These are phyloP conservation scores for Sporothrix humicola DNA, from an alignment of 2,329 filamentous ascomycete genomes.

Conservation along the genomic window DNA sequence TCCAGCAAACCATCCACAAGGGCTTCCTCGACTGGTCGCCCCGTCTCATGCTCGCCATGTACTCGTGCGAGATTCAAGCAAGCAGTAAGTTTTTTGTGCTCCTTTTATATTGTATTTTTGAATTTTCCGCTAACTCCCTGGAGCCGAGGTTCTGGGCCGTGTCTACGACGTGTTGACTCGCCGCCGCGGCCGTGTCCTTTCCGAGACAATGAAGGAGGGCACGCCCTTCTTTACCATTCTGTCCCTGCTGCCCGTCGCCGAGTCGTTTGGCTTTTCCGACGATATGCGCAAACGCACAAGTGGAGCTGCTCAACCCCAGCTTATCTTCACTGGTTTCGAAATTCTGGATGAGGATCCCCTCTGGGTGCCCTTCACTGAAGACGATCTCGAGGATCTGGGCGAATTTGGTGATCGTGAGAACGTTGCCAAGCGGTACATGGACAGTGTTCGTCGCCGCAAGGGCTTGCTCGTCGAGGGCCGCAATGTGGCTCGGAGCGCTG, in stretches of 20 bases:
- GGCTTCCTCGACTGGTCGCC: slow-evolving; percentile 96
- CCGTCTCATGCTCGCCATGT: slow-evolving; percentile 95
- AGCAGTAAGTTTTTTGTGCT: slow-evolving; percentile 63
- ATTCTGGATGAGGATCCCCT: slow-evolving; percentile 94
- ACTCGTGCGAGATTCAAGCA: slow-evolving; percentile 95
- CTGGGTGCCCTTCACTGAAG: slow-evolving; percentile 96
- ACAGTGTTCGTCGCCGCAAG: slow-evolving; percentile 84
- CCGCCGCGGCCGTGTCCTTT: slow-evolving; percentile 84
- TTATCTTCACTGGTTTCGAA: slow-evolving; percentile 92
- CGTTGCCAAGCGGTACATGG: slow-evolving; percentile 95
- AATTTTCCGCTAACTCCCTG: neutral
- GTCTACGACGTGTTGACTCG: slow-evolving; percentile 98
- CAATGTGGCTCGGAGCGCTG: slow-evolving; percentile 79
- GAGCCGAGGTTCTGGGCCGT: slow-evolving; percentile 87
- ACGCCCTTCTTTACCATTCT: slow-evolving; percentile 96
- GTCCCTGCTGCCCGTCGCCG: slow-evolving; percentile 85
- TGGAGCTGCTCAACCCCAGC: slow-evolving; percentile 87
- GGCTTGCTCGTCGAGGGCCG: slow-evolving; percentile 82
- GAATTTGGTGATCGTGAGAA: slow-evolving; percentile 94
- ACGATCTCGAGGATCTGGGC: slow-evolving; percentile 93
- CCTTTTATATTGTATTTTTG: neutral
- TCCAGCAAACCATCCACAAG: slow-evolving; percentile 79
- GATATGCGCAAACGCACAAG: slow-evolving; percentile 95
- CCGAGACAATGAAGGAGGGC: slow-evolving; percentile 90
- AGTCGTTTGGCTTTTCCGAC: slow-evolving; percentile 94